These are phyloP conservation scores for Kalaharituber pfeilii DNA, from an alignment of 2,329 filamentous ascomycete species.

Conservation along the genomic window DNA sequence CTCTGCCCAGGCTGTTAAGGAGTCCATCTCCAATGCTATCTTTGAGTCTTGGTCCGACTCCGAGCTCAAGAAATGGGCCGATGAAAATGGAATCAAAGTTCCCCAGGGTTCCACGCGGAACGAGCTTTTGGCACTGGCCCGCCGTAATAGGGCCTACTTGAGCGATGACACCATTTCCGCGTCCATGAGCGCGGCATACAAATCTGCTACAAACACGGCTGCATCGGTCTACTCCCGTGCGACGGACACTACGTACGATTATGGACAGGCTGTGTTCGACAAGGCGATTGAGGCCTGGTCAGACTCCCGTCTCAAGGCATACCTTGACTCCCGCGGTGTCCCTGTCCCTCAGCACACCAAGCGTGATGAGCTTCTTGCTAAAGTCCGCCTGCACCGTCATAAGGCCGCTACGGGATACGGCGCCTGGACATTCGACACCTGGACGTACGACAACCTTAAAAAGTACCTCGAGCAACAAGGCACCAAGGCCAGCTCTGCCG, in stretches of 20 bases:
- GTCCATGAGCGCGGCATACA: conserved; percentile 26
- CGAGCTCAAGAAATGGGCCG: conserved; percentile 78
- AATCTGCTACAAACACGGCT: conserved; percentile 28
- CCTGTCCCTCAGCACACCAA: conserved; percentile 56
- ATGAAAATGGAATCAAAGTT: conserved; percentile 76
- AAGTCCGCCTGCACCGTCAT: conserved; percentile 56
- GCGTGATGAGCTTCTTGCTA: conserved; percentile 53
- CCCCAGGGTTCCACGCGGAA: conserved; percentile 84
- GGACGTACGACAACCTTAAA: conserved; percentile 53
- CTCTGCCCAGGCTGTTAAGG: conserved; percentile 51
- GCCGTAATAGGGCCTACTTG: conserved; percentile 63
- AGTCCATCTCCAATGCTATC: conserved; percentile 61
- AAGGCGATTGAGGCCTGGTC: conserved; percentile 47
- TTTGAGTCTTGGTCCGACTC: conserved; percentile 82
- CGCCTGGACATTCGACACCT: conserved; percentile 66
- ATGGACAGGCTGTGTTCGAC: conserved; percentile 47
- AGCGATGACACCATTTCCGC: conserved; percentile 44
- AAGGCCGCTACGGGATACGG: conserved; percentile 50
- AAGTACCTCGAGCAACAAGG: conserved; percentile 35
- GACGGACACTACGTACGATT: conserved; percentile 37
- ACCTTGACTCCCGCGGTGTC: conserved; percentile 57
- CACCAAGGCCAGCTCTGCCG: conserved; percentile 28
- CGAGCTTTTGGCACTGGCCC: conserved; percentile 74
- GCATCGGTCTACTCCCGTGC: conserved; percentile 24
- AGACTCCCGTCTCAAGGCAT: conserved; percentile 59